Evolutionary conservation across 2,329 filamentous ascomycete genomes (phyloP).

Genomic region (Beauveria sp.): DNA sequence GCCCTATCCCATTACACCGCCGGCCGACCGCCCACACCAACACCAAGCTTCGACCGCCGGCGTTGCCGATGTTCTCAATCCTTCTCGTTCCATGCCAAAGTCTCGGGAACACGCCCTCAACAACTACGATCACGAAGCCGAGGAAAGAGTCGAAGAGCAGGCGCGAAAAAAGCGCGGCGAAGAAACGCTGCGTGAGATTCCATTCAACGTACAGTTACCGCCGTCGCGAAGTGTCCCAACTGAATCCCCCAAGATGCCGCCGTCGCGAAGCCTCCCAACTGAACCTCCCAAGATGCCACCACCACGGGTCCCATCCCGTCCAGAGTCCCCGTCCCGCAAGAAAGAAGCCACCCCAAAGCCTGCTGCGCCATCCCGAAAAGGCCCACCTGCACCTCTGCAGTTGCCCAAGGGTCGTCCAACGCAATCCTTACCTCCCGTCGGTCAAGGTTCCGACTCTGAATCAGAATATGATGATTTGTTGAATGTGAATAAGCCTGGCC

Average conservation of each 20-base stretch:
- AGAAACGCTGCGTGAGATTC: constrained; percentile 36
- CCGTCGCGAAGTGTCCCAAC: constrained; percentile 49
- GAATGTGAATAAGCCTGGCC: constrained; percentile 57
- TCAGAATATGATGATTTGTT: constrained; percentile 78
- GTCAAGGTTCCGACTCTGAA: constrained; percentile 59
- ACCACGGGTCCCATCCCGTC: constrained; percentile 37
- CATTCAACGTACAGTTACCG: constrained; percentile 44
- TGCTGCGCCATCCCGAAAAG: constrained; percentile 58
- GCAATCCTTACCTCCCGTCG: constrained; percentile 14
- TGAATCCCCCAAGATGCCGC: constrained; percentile 43
- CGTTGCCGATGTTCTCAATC: constrained; percentile 45
- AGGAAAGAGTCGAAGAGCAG: constrained; percentile 40
- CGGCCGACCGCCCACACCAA: constrained; percentile 40
- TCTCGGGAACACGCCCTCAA: constrained; percentile 52
- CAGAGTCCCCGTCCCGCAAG: constrained; percentile 35
- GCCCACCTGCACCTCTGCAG: constrained; percentile 77
- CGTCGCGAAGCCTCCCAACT: constrained; percentile 44
- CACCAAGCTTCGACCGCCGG: constrained; percentile 31
- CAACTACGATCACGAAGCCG: constrained; percentile 47
- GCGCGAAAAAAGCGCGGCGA: constrained; percentile 39
- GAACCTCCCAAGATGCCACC: constrained; percentile 45
- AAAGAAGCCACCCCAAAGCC: constrained; percentile 34
- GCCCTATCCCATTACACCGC: constrained; percentile 58
- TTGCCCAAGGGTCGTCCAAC: constrained; percentile 34
- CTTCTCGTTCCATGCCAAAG: constrained; percentile 52